Evolutionary conservation across 768 basidiomycete genomes (phyloP).

Genomic region (Terana coerulea): DNA sequence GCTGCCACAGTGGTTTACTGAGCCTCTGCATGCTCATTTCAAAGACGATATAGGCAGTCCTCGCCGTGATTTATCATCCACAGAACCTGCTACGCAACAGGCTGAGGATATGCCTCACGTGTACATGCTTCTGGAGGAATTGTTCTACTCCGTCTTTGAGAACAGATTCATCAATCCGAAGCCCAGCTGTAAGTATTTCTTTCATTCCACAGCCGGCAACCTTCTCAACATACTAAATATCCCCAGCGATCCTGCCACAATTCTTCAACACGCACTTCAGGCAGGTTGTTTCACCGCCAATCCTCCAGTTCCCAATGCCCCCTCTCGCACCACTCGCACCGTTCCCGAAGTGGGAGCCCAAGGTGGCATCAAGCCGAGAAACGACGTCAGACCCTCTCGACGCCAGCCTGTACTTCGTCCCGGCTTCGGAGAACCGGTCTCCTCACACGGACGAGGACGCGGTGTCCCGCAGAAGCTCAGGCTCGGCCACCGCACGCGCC

Average conservation of each 20-base stretch:
- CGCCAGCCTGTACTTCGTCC: background rate
- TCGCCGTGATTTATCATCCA: slow-evolving; percentile 44
- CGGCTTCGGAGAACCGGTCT: no score
- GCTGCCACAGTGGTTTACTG: slow-evolving; percentile 71
- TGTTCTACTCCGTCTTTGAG: slow-evolving; percentile 62
- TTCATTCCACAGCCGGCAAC: no score
- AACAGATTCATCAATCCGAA: slow-evolving; percentile 65
- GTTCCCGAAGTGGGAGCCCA: slow-evolving; percentile 13
- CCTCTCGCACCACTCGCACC: slow-evolving; percentile 56
- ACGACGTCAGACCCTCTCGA: slow-evolving; percentile 7
- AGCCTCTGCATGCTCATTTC: slow-evolving; percentile 47
- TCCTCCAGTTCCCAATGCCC: slow-evolving; percentile 63
- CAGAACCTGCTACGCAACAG: slow-evolving; percentile 29
- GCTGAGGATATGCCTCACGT: slow-evolving; percentile 44
- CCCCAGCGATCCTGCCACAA: slow-evolving; percentile 61
- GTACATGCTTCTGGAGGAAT: slow-evolving; percentile 64
- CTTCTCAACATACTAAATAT: no score
- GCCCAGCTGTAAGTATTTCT: slow-evolving; percentile 48
- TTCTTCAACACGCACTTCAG: slow-evolving; percentile 68
- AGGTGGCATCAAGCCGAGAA: background rate
- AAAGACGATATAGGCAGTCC: slow-evolving; percentile 39
- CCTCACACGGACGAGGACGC: no score
- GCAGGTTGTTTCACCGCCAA: slow-evolving; percentile 55
- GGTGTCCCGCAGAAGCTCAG: no score
- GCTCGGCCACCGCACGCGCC: no score